These are phyloP conservation scores for Pichia norvegensis DNA, from an alignment of 1,139 yeast genomes.

Conservation along the genomic window DNA sequence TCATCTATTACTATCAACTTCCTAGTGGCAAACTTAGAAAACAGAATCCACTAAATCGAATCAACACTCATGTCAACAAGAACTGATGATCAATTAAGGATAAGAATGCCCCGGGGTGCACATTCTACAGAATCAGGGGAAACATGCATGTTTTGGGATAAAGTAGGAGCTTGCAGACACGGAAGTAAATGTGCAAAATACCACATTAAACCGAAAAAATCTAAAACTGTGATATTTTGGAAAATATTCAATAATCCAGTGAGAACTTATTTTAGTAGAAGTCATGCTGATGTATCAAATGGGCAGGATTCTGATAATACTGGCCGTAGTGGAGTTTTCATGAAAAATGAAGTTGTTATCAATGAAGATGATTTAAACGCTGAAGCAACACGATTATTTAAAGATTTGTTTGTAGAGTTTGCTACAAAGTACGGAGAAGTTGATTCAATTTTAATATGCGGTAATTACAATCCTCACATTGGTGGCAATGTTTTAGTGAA, in stretches of 20 bases:
- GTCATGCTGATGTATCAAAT: background rate
- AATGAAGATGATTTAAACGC: conserved; percentile 36
- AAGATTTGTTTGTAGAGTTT: conserved; percentile 65
- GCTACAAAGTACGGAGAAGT: conserved; percentile 56
- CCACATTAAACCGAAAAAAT: conserved; percentile 63
- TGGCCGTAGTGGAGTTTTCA: conserved; percentile 7
- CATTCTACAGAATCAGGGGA: background rate
- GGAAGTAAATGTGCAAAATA: conserved; percentile 81
- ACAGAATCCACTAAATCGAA: background rate
- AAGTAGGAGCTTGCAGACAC: conserved; percentile 91
- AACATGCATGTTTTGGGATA: conserved; percentile 51
- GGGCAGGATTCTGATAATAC: conserved; percentile 3
- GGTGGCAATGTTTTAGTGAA: conserved; percentile 79
- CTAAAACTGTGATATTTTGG: conserved; percentile 59
- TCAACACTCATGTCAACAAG: too few relatives aligned
- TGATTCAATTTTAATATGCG: conserved; percentile 65
- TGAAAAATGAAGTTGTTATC: conserved; percentile 4
- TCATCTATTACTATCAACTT: background rate
- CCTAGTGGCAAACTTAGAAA: too few relatives aligned
- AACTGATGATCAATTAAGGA: background rate
- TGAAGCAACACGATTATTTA: conserved; percentile 58
- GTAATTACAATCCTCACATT: conserved; percentile 71
- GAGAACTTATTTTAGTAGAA: conserved; percentile 8
- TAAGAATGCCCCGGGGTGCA: background rate
- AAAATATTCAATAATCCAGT: conserved; percentile 66